Percentiles rank a stretch among this genome's conserved stretches.
Evolutionary conservation across 2,329 filamentous ascomycete genomes (phyloP).

Genomic region (Penicillium paneum): DNA sequence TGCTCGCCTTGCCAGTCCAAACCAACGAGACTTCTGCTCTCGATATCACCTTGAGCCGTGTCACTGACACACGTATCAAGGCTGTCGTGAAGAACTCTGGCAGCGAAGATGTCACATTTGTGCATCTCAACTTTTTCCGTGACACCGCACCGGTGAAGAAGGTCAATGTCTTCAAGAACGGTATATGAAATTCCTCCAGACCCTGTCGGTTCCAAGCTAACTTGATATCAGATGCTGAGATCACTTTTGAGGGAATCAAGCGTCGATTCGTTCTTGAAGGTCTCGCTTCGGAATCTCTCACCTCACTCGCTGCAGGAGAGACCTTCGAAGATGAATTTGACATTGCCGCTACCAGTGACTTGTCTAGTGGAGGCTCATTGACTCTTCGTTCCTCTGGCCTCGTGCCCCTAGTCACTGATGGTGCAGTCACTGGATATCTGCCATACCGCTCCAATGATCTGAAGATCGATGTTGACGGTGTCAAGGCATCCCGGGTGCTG

Average conservation of each 20-base stretch:
- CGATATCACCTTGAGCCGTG: conserved; percentile 32
- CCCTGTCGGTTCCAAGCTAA: conserved; percentile 3
- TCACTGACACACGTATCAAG: conserved; percentile 35
- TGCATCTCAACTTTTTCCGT: conserved; percentile 39
- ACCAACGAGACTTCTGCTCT: conserved; percentile 18
- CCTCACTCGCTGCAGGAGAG: conserved; percentile 29
- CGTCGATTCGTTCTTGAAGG: conserved; percentile 25
- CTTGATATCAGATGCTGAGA: conserved; percentile 22
- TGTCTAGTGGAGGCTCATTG: conserved; percentile 52
- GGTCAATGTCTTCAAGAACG: conserved; percentile 32
- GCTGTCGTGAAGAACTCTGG: conserved; percentile 37
- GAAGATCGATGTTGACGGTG: conserved; percentile 56
- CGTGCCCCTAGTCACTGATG: conserved; percentile 54
- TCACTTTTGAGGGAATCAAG: conserved; percentile 35
- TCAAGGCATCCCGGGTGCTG: conserved; percentile 51
- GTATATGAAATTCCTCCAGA: conserved; percentile 14
- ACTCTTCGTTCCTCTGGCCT: conserved; percentile 56
- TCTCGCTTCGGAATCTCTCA: conserved; percentile 30
- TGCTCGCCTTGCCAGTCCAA: conserved; percentile 21
- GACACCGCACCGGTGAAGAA: conserved; percentile 37
- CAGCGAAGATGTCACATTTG: conserved; percentile 31
- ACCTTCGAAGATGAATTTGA: conserved; percentile 34
- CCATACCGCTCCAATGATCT: conserved; percentile 60
- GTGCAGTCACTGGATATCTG: conserved; percentile 54
- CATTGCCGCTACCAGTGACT: conserved; percentile 39